Conservation (phyloP, 768 basidiomycete genomes). For the Strobilomyces dryophilus region DNA sequence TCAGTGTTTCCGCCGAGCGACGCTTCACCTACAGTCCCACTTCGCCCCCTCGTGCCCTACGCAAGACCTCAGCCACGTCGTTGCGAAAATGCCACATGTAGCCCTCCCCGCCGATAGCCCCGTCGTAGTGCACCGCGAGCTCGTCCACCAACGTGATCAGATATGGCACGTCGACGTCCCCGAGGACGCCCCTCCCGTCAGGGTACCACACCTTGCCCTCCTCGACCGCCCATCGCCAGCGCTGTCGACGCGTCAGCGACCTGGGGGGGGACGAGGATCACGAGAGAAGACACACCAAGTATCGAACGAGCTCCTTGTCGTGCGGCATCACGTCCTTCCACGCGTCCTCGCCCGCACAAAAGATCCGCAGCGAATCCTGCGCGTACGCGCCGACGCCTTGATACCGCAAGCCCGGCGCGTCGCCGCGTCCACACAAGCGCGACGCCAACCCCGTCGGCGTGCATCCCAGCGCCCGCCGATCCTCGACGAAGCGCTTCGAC, state of each 20-base stretch:
- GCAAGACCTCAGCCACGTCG: constrained; percentile 14
- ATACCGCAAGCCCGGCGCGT: constrained; percentile 47
- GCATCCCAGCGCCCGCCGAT: constrained; percentile 31
- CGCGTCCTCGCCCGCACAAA: constrained; percentile 42
- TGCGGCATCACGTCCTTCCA: constrained; percentile 61
- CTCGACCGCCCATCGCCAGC: constrained; percentile 68
- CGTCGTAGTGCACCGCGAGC: constrained; percentile 30
- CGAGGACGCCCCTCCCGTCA: constrained; percentile 35
- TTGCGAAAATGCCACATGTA: constrained; percentile 25
- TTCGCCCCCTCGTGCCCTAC: background rate
- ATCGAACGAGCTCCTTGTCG: constrained; percentile 68
- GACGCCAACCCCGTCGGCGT: background rate
- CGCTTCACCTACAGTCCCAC: too few relatives aligned
- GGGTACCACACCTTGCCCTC: constrained; percentile 52
- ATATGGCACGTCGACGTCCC: constrained; percentile 35
- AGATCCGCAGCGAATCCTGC: constrained; percentile 73
- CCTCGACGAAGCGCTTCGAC: constrained; percentile 47
- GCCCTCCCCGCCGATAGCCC: constrained; percentile 20
- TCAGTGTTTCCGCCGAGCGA: too few relatives aligned
- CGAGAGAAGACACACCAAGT: constrained; percentile 47
- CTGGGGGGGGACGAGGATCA: too few relatives aligned
- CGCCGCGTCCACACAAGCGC: background rate
- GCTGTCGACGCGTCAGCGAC: constrained; percentile 33
- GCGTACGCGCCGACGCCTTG: constrained; percentile 70
- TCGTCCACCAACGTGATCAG: constrained; percentile 38